Base-by-base conservation (phyloP, 2,329 filamentous ascomycete species). In the Monilinia vaccinii-corymbosi region DNA sequence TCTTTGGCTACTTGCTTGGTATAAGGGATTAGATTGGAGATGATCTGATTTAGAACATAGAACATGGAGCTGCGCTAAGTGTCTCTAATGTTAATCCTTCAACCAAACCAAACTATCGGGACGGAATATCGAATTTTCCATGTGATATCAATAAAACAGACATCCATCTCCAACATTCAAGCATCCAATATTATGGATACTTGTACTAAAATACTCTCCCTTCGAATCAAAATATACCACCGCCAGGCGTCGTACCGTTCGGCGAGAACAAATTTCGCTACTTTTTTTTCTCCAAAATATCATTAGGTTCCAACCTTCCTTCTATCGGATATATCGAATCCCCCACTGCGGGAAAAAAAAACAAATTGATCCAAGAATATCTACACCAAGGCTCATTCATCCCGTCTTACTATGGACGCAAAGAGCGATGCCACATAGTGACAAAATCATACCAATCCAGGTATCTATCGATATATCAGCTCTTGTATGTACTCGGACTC, bases 371-470 rank as follows among this genome's bases (percentile, higher is more conserved):
- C 38, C 50, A 53, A 53, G 42, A 53, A 53, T 44, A 53, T 21
- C 38, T 23, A 11, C n/a, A 11, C n/a, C 11, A 52, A 32, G 38
- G 25, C 25, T 57, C 46, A 6, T 3, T 28, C 25, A 58, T 36
- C 45, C 25, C n/a, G 47, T 58, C 59, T 86, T 86, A 71, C 83
- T 86, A 60, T 90, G 82, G 2, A 96, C 91, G 74, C 91, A 96
- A 31, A 96, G 74, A 3, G 80, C 90, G 71, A 96, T 96, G 0
- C 91, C 91, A 18, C 79, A 81, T 49, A 96, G 75, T 3, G 93
- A 92, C 14, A 96, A 74, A 1, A 76, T 76, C 88, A 96, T 92
- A 9, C 91, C 91, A 59, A 91, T 75, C 80, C 87, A 90, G 0
- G 90, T 96, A 72, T 93, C 90, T 91, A 63, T 44, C 44, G 6